Evolutionary conservation across 1,284 basidiomycete species (phyloP), one percentile per base, ranked within the genome.

Genomic region (Tilletiaria anomala): DNA sequence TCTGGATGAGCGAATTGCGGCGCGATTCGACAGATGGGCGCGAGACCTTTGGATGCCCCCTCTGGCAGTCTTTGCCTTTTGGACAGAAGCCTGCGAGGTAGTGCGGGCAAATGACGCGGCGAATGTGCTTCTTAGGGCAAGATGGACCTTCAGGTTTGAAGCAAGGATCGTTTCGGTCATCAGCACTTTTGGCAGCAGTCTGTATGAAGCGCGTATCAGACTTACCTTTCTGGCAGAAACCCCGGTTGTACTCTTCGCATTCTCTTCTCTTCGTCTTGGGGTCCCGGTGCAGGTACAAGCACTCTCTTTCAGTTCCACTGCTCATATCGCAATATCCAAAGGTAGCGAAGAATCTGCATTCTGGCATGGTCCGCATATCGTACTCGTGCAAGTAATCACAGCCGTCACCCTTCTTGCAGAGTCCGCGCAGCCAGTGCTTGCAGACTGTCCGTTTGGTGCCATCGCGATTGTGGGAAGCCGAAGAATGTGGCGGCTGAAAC

Each of bases 371-470:
- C 53, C 91, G 74, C 46, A 97, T 75, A 67, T 97, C 94, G 72
- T 94, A 97, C 71, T 97, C 93, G 70, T 99, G 93, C 65, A 97
- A 75, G 70, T 97, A 97, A 71, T 97, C 93, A 73, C 93, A 99
- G 33, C 82, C 80, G 65, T 93, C 85, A 44, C 88, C 91, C 69
- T 97, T 97, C 72, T 97, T 97, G 72, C 93, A 97, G 32, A 97
- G 74, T 20, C 93, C 93, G 48, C 93, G 78, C 23, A 99, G 78
- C 85, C 91, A 99, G 71, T 97, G 93, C 72, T 97, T 97, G 73
- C 93, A 99, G n/a, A 99, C 68, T 14, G 70, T 72, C 22, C 65
- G 54, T 42, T 61, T 91, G 16, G 82, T 78, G 6, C 50, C 48
- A 35, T 65, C 63, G 19, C 58, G 54, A 10, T 46, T 35, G 15